Conservation (phyloP, 2,329 filamentous ascomycete species). For the Scopulariopsis brevicaulis region DNA sequence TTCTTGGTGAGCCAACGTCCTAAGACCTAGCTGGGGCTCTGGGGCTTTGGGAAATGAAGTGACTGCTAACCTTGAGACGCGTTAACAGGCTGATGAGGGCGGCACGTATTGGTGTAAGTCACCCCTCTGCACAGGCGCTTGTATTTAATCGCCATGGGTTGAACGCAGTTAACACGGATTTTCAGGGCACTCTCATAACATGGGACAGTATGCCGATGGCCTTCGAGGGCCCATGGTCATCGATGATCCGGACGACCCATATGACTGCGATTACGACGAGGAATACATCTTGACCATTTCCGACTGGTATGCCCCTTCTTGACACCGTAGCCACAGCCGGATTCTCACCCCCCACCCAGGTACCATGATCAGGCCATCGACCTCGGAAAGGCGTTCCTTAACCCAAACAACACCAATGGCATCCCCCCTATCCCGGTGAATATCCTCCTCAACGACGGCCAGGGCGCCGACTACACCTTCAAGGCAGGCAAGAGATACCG, state of each 20-base stretch:
- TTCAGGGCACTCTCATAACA: constrained; percentile 49
- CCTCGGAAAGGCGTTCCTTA: constrained; percentile 26
- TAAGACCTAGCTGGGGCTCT: background rate
- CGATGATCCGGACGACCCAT: constrained; percentile 43
- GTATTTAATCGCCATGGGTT: background rate
- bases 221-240: constrained; percentile 50
- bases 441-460: constrained; percentile 31
- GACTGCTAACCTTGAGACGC: background rate
- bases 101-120: constrained; percentile 32
- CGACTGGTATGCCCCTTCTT: constrained; percentile 19
- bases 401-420: constrained; percentile 24
- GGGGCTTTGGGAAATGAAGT: background rate
- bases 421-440: constrained; percentile 27
- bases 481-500: constrained; percentile 31
- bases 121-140: background rate
- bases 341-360: constrained; percentile 35
- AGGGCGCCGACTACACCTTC: constrained; percentile 19
- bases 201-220: constrained; percentile 57
- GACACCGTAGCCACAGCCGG: background rate
- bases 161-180: background rate
- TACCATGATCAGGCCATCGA: constrained; percentile 27
- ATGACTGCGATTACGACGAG: constrained; percentile 39
- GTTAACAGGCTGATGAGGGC: constrained; percentile 22
- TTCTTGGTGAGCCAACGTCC: constrained; percentile 27
- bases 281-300: constrained; percentile 36